Conservation (phyloP, 495 filamentous ascomycete species). For the Lasiosphaeria ovina region DNA sequence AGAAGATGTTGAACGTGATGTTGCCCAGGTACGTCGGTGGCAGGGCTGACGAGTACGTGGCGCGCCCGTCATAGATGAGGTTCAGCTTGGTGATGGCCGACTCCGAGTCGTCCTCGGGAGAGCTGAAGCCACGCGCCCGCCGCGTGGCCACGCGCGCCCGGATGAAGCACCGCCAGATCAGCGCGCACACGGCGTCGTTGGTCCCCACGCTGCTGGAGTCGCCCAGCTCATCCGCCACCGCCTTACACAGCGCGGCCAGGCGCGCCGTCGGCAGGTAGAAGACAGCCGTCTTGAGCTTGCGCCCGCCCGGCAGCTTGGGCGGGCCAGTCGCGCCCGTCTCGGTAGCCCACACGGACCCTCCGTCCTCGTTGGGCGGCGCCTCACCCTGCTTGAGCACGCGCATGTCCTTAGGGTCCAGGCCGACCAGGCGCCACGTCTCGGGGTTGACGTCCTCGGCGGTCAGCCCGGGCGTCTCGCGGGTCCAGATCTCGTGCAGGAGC, state of each 20-base stretch:
- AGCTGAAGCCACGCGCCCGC: conserved; percentile 2
- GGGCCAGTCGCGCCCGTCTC: neutral
- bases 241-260: conserved; percentile 8
- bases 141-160: conserved; percentile 5
- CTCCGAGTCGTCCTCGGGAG: conserved; percentile 1
- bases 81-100: neutral
- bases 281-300: conserved; percentile 5
- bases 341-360: too few species aligned
- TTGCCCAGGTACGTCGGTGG: conserved; percentile 18
- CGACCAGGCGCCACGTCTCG: conserved; percentile 5
- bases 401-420: neutral
- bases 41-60: conserved; percentile 13
- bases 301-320: neutral
- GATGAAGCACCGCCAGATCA: conserved; percentile 19
- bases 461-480: conserved; percentile 1
- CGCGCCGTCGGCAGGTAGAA: conserved; percentile 20
- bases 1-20: conserved; percentile 10
- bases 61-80: neutral
- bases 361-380: too few species aligned
- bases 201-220: conserved; percentile 6
- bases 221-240: neutral
- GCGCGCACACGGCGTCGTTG: conserved; percentile 16
- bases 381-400: too few species aligned
- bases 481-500: conserved; percentile 14
- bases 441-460: neutral